A percentile compares a stretch with the other conserved stretches of the same genome.
phyloP scores from a whole-genome alignment of 768 basidiomycete genomes.

The Wakefieldia striispora region DNA sequence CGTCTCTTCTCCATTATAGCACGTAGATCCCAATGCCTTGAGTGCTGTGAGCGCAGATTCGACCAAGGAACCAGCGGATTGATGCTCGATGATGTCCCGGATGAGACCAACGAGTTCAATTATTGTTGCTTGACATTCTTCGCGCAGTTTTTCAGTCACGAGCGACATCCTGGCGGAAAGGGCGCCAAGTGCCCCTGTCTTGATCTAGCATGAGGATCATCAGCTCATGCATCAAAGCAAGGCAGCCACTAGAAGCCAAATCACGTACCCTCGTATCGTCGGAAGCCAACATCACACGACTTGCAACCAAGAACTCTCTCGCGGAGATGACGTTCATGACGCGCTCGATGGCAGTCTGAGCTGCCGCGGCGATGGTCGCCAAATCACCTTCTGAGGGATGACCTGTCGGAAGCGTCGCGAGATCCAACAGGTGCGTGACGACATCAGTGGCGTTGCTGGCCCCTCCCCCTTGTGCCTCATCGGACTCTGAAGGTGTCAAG shows the following conservation, averaged over 20 bases:
- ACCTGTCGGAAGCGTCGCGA: constrained; percentile 39
- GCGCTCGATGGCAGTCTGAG: constrained; percentile 50
- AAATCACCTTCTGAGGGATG: constrained; percentile 34
- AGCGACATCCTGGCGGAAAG: constrained; percentile 63
- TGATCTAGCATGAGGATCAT: constrained; percentile 42
- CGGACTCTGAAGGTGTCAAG: constrained; percentile 36
- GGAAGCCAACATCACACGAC: constrained; percentile 54
- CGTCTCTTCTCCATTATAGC: constrained; percentile 64
- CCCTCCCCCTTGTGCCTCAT: background rate
- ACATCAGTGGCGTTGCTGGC: constrained; percentile 40
- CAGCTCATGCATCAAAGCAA: background rate
- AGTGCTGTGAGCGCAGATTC: constrained; percentile 59
- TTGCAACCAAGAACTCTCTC: constrained; percentile 60
- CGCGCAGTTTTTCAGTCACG: constrained; percentile 56
- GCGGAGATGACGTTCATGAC: constrained; percentile 68
- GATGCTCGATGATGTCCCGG: constrained; percentile 44
- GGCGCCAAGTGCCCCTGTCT: constrained; percentile 67
- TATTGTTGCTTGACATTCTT: constrained; percentile 47
- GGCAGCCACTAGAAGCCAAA: background rate
- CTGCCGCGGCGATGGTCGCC: constrained; percentile 45
- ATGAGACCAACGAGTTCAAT: constrained; percentile 52
- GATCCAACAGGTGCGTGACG: constrained; percentile 46
- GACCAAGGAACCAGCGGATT: constrained; percentile 40
- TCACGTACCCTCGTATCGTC: constrained; percentile 49
- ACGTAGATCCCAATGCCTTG: constrained; percentile 53